Evolutionary conservation across 805 yeast species (phyloP), one percentile per base, ranked within the genome.

Genomic region (Blastobotrys attinorum): DNA sequence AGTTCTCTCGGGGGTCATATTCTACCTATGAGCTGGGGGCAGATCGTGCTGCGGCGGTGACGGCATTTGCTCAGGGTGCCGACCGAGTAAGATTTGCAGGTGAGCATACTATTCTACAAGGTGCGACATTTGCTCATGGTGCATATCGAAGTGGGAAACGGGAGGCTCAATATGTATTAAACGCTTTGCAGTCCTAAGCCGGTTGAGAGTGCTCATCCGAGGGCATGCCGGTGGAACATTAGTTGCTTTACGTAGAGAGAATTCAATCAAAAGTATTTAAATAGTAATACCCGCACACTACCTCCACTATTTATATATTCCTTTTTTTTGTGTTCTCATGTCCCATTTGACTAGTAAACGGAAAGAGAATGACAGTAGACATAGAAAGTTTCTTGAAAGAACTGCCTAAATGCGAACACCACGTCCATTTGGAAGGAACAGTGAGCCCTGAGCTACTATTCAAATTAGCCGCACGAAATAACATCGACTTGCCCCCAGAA

Each of bases 91-190:
- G 89, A 39, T 86, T 87, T 67, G 95, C 95, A 0, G 96, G 96
- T 6, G 96, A 87, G 58, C 95, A 86, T 57, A 81, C 95, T 0
- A 75, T 80, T 18, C 63, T 77, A 53, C 89, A 83, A 51, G 95
- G 95, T 10, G 85, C 90, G 3, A 95, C 95, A 0, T 85, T 92
- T 51, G 89, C 81, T 10, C 90, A 87, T 59, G 96, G 95, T 1
- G 95, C 95, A 0, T 85, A 86, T 76, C 66, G 69, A 50, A 81
- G 89, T 59, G 95, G 88, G 3, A 57, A 51, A 44, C 65, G 88
- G 50, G 78, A 73, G 41, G 78, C 77, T 15, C 13, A 3, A 15
- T 27, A 16, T 22, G 7, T 37, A 8, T 33, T 16, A 8, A 5
- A 32, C 15, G 22, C 16, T 11, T 33, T 33, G 37, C 18, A 33